Percentiles rank a stretch among this genome's conserved stretches.
Conservation (phyloP, 441 rosid genomes). For the Bocquillonia castaneifolia region DNA sequence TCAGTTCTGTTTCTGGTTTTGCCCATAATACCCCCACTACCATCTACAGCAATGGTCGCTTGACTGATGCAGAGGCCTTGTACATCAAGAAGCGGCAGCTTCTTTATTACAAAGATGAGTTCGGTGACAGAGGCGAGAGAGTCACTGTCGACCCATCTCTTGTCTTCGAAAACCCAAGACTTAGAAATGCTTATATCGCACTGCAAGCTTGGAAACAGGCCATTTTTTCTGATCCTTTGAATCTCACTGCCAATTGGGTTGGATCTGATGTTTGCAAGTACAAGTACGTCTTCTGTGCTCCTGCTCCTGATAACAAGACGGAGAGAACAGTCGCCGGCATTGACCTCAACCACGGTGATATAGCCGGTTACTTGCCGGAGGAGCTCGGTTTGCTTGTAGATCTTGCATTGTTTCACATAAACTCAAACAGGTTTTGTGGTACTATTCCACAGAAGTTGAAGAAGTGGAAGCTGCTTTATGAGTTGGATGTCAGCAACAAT, state of each 20-base stretch:
- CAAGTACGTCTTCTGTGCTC: conserved; percentile 63
- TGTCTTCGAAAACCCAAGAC: conserved; percentile 56
- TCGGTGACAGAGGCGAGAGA: conserved; percentile 72
- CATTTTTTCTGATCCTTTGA: conserved; percentile 74
- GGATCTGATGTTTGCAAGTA: conserved; percentile 74
- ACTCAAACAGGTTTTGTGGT: conserved; percentile 84
- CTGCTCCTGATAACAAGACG: conserved; percentile 48
- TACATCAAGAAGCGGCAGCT: conserved; percentile 77
- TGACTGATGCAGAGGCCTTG: conserved; percentile 49
- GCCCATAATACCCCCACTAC: conserved; percentile 24
- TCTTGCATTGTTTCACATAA: conserved; percentile 89
- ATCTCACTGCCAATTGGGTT: conserved; percentile 62
- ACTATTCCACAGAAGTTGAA: conserved; percentile 66
- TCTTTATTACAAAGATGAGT: conserved; percentile 80
- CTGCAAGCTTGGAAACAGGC: conserved; percentile 93
- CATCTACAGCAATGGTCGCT: conserved; percentile 42
- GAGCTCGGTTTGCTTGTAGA: conserved; percentile 79
- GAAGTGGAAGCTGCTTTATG: conserved; percentile 51
- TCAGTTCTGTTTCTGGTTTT: conserved; percentile 23
- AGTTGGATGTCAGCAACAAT: conserved; percentile 94
- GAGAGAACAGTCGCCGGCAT: conserved; percentile 82
- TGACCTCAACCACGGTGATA: conserved; percentile 88
- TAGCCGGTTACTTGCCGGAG: conserved; percentile 84
- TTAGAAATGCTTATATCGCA: conserved; percentile 73
- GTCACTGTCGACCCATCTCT: conserved; percentile 75